Evolutionary conservation across 176 grass and related monocot species (phyloP).

Genomic region (Cymbopogon citratus): DNA sequence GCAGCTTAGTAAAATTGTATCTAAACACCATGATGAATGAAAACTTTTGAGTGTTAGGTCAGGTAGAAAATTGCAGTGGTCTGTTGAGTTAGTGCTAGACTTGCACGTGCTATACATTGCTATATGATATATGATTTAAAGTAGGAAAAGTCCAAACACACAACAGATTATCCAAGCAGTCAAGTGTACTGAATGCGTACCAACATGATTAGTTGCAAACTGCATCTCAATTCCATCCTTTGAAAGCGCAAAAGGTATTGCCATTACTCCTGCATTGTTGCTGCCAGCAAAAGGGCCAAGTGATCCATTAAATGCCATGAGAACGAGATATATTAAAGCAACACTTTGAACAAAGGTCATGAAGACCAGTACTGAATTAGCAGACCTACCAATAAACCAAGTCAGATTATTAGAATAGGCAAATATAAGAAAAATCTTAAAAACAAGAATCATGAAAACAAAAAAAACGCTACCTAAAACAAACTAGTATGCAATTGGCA

Average conservation of each 20-base stretch:
- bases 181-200: conserved; percentile 34
- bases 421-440: neutral
- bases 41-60: neutral
- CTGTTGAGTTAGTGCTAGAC: neutral
- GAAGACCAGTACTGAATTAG: neutral
- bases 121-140: neutral
- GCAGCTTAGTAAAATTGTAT: neutral
- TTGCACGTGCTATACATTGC: neutral
- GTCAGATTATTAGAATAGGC: neutral
- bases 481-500: neutral
- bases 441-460: neutral
- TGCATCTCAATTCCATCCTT: conserved; percentile 93
- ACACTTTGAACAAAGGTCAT: neutral
- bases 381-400: neutral
- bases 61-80: neutral
- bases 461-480: neutral
- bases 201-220: conserved; percentile 94
- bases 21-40: neutral
- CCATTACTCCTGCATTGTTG: conserved; percentile 95
- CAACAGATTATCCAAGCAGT: neutral
- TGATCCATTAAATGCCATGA: neutral
- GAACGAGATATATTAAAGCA: neutral
- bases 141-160: too few relatives aligned
- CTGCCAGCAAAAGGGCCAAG: conserved; percentile 32
- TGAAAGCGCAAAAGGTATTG: conserved; percentile 76